Evolutionary conservation across 257 asterid genomes (phyloP).

Genomic region (Lantana camara): DNA sequence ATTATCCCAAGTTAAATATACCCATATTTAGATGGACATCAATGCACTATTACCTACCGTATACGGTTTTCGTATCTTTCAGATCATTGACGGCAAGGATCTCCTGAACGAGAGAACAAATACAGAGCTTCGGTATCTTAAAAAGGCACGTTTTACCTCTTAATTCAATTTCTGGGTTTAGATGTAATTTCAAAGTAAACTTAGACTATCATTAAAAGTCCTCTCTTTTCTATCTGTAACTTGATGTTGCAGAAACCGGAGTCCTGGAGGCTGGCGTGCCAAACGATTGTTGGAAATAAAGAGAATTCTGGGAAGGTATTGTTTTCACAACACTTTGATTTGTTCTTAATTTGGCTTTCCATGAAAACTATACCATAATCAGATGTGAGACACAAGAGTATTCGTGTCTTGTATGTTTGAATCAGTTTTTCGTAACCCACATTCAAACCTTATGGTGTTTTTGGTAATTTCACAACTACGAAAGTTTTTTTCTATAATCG

Average conservation of each 20-base stretch:
- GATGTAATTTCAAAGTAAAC: background rate
- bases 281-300: conserved; percentile 92
- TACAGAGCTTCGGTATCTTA: conserved; percentile 79
- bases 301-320: conserved; percentile 87
- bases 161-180: background rate
- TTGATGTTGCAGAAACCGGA: conserved; percentile 72
- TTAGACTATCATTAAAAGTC: background rate
- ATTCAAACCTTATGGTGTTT: too few species aligned
- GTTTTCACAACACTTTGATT: background rate
- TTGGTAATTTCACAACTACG: too few species aligned
- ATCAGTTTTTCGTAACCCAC: too few species aligned
- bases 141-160: conserved; percentile 54
- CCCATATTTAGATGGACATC: too few species aligned
- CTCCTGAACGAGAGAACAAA: conserved; percentile 82
- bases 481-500: too few species aligned
- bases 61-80: conserved; percentile 24
- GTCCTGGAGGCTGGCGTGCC: conserved; percentile 96
- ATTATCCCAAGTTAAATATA: too few species aligned
- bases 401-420: too few species aligned
- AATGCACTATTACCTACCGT: background rate
- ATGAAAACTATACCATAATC: background rate
- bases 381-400: too few species aligned
- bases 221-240: background rate
- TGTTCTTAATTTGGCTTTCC: background rate
- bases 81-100: conserved; percentile 87